phyloP scores from a whole-genome alignment of 2,329 filamentous ascomycete species.

The Colletotrichum orbiculare region DNA sequence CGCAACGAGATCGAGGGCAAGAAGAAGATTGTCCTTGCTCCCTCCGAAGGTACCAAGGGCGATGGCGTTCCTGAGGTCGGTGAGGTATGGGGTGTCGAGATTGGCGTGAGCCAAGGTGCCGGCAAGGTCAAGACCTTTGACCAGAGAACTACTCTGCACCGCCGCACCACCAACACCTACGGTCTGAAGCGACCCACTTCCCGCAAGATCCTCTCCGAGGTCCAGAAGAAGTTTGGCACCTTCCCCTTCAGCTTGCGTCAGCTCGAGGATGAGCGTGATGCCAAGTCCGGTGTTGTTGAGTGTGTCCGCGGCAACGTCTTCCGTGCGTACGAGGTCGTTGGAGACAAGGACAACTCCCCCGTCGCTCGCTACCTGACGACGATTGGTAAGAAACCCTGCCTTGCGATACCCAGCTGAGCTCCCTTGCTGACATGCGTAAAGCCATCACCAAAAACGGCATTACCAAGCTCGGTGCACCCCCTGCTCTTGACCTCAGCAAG shows the following conservation, averaged over 20 bases:
- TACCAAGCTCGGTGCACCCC: slow-evolving; percentile 83
- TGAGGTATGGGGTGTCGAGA: slow-evolving; percentile 98
- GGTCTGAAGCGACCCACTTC: slow-evolving; percentile 94
- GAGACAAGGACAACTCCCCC: slow-evolving; percentile 87
- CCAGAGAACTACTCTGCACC: slow-evolving; percentile 90
- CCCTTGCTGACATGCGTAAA: slow-evolving; percentile 49
- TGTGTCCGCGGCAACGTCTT: slow-evolving; percentile 94
- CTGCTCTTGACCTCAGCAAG: slow-evolving; percentile 80
- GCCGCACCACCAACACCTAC: slow-evolving; percentile 91
- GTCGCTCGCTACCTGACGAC: slow-evolving; percentile 92
- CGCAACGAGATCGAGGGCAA: slow-evolving; percentile 96
- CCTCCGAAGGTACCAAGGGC: slow-evolving; percentile 87
- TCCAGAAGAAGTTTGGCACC: slow-evolving; percentile 95
- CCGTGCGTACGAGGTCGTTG: slow-evolving; percentile 95
- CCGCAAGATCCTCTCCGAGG: slow-evolving; percentile 90
- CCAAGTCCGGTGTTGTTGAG: slow-evolving; percentile 95
- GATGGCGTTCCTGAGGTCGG: slow-evolving; percentile 89
- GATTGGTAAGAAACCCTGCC: slow-evolving; percentile 75
- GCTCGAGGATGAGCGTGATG: slow-evolving; percentile 94
- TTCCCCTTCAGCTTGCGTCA: slow-evolving; percentile 99
- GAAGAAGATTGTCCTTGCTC: slow-evolving; percentile 97
- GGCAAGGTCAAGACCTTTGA: slow-evolving; percentile 95
- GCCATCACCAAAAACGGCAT: slow-evolving; percentile 98
- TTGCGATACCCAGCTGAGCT: background rate
- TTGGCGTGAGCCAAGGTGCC: slow-evolving; percentile 88